Percentiles rank a stretch among this genome's conserved stretches.
Evolutionary conservation across 2,329 filamentous ascomycete species (phyloP).

Genomic region (Blastomyces silverae): DNA sequence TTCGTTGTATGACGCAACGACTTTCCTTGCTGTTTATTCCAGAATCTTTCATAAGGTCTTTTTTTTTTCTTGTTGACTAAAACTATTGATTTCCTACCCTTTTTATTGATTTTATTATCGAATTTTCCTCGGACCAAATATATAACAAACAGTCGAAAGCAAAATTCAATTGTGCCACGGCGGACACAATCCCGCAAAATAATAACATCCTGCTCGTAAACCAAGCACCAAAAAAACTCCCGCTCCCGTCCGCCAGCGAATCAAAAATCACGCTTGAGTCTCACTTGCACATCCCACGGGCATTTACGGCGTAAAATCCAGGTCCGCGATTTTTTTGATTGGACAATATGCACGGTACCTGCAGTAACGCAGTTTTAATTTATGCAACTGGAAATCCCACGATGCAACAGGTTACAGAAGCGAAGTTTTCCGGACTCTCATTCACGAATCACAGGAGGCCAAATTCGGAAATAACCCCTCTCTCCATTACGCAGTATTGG

Average conservation of each 20-base stretch:
- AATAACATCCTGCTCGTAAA: not conserved
- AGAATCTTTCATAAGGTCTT: no score
- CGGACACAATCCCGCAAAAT: no score
- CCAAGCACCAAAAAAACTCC: not conserved
- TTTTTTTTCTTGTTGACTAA: not conserved
- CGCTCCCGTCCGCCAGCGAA: not conserved
- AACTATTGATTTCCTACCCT: not conserved
- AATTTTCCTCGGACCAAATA: not conserved
- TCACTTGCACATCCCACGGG: not conserved
- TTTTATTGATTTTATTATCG: not conserved
- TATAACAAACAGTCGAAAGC: no score
- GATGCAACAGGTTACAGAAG: not conserved
- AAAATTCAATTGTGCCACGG: no score
- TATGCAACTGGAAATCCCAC: not conserved
- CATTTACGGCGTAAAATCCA: not conserved
- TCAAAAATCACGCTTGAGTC: not conserved
- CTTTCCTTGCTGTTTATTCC: not conserved
- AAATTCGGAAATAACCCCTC: no score
- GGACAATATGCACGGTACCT: not conserved
- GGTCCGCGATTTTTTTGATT: not conserved
- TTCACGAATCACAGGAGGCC: no score
- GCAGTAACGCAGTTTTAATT: not conserved
- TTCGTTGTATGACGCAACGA: no score
- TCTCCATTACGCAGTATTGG: no score
- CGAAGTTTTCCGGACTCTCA: not conserved